Evolutionary conservation across 129 eudicot species (phyloP), one percentile per base, ranked within the genome.

Genomic region (Arctium minus): DNA sequence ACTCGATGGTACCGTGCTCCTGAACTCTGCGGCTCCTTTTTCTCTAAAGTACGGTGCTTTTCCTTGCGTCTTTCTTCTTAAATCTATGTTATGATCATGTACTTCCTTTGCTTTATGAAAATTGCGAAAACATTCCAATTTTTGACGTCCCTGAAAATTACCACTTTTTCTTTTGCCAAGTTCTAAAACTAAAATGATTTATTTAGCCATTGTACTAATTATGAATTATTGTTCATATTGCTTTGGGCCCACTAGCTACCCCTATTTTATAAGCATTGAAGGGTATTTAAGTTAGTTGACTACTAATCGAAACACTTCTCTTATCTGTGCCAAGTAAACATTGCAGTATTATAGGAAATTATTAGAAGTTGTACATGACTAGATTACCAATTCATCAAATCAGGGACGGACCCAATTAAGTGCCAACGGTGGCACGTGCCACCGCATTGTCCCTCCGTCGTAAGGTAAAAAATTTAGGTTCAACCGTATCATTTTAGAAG

Each of bases 1-100:
- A 93, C 96, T 77, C 86, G 97, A 81, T 93, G 97, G 97, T 93
- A 93, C 70, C 96, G 97, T 65, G 97, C 97, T 83, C 97, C 97
- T 83, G 97, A 93, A 84, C 92, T 93, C 11, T 93, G 97, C 75
- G 97, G 97, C 46, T 93, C 97, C 80, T 93, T 93, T 86, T 93
- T 91, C 90, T 93, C 97, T 38, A 93, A 93, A 85, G 95, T 91
- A 87, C 79, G 85, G 31, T 60, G 70, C 18, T 33, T 15, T 3
- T 46, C 42, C 46, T 69, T n/a, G 2, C 8, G 1, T 44, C 5
- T 22, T 67, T 9, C 22, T 81, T 36, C 22, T 81, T 36, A 32
- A 69, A 33, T 30, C 42, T 32, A 3, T n/a, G 4, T 22, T 67
- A 17, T 38, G 32, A 18, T 12, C 64, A 50, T 53, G 65, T 53